Percentiles rank a stretch among this genome's conserved stretches.
phyloP scores from a whole-genome alignment of 768 basidiomycete species.

The Leccinum longicurvipes region DNA sequence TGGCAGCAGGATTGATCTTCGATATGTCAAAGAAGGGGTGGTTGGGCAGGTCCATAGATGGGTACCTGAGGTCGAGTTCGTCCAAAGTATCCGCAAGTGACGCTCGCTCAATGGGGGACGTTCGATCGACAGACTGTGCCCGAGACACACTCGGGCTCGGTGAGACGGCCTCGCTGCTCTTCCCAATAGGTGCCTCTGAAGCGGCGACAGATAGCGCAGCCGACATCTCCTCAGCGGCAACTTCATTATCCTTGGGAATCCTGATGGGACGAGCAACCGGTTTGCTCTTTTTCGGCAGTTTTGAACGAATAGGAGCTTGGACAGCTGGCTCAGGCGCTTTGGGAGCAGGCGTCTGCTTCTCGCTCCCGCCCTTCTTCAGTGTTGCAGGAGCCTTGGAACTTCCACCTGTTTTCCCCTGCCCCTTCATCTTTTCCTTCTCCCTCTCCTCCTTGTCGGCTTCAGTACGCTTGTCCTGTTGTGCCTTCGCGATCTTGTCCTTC shows the following conservation, averaged over 20 bases:
- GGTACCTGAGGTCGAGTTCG: conserved; percentile 60
- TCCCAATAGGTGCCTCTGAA: conserved; percentile 43
- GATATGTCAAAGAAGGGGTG: conserved; percentile 75
- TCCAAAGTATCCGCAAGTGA: conserved; percentile 64
- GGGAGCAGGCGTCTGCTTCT: conserved; percentile 20
- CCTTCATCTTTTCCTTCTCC: conserved; percentile 30
- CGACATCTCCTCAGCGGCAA: conserved; percentile 39
- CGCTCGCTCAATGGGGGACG: conserved; percentile 41
- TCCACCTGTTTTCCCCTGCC: conserved; percentile 22
- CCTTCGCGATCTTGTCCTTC: conserved; percentile 34
- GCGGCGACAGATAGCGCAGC: conserved; percentile 43
- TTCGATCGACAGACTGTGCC: conserved; percentile 56
- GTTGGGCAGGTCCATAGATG: conserved; percentile 60
- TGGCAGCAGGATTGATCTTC: conserved; percentile 70
- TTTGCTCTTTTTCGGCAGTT: conserved; percentile 81
- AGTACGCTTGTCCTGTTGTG: conserved; percentile 30
- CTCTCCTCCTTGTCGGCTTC: conserved; percentile 30
- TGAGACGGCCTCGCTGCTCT: conserved; percentile 32
- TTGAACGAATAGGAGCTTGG: conserved; percentile 75
- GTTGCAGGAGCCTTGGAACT: conserved; percentile 21
- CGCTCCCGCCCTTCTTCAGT: conserved; percentile 13
- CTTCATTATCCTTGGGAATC: conserved; percentile 58
- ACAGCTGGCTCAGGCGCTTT: conserved; percentile 35
- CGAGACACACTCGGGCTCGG: conserved; percentile 56
- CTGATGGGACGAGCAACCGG: conserved; percentile 57